Base-by-base conservation (phyloP, 164 flowering plant genomes). In the Brasenia schreberi region DNA sequence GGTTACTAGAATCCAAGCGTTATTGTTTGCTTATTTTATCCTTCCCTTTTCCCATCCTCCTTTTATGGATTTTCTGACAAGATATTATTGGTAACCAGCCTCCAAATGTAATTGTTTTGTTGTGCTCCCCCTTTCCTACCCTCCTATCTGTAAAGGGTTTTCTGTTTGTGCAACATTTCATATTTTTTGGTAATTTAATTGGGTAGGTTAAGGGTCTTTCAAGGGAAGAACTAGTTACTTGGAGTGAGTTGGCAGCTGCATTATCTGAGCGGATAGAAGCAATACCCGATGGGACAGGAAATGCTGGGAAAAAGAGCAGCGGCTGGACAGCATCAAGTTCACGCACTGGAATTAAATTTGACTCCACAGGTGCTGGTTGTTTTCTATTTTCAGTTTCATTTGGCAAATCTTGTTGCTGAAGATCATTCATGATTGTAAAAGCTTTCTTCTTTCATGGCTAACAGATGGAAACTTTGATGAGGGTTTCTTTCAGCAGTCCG, bases 121-220 rank as follows among this genome's bases (percentile, higher is more conserved):
- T 49, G 56, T 49, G 0, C 56, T 9, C 16, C 16, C 56, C 56
- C 16, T 49, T 49, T 49, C 10, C 56, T 49, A 9, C 4, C 16
- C 10, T 49, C 16, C 16, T 49, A 6, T 49, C 10, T 49, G 10
- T 49, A 49, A 9, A 49, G 1, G 39, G 39, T 33, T 33, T 33
- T 33, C 39, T 33, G 39, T 33, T 33, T 33, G 39, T 33, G 4
- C 39, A 33, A 33, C 4, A 33, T 33, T 33, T 33, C 39, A 9
- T 49, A 49, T 9, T 49, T 49, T 18, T n/a, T 61, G 5, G 63
- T 61, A 61, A 61, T 67, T 18, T 11, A 39, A 65, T 59, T 68
- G 56, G 33, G 53, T 82, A 91, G 98, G 96, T 89, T 14, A 91
- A 89, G 76, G 97, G 92, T 43, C 87, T 94, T 63, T 73, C 97